A percentile compares a stretch with the other conserved stretches of the same genome.
These are phyloP conservation scores for Nicotiana paniculata DNA, from an alignment of 257 asterid genomes.

Conservation along the genomic window DNA sequence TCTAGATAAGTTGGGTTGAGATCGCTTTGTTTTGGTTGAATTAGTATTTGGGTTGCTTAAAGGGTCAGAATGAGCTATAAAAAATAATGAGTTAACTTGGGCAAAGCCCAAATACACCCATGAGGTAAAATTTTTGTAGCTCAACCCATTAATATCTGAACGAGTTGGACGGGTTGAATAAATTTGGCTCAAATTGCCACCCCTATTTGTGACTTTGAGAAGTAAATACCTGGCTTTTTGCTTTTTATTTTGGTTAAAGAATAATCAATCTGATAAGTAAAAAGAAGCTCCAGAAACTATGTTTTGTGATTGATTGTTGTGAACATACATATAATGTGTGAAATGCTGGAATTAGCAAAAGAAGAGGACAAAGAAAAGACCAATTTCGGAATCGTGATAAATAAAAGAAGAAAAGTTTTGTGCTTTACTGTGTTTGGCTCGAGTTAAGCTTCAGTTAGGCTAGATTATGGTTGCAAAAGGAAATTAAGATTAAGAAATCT, in stretches of 20 bases:
- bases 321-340: not conserved
- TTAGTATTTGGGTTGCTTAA: too few relatives aligned
- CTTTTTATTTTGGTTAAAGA: not conserved
- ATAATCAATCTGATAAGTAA: not conserved
- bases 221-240: not conserved
- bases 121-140: too few relatives aligned
- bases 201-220: not conserved
- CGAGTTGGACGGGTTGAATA: too few relatives aligned
- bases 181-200: too few relatives aligned
- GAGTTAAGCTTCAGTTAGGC: not conserved
- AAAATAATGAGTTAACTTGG: too few relatives aligned
- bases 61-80: too few relatives aligned
- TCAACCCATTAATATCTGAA: too few relatives aligned
- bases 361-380: not conserved
- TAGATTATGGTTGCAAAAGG: not conserved
- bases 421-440: not conserved
- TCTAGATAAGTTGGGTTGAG: too few relatives aligned
- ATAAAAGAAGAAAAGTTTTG: not conserved
- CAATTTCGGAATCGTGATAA: not conserved
- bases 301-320: not conserved
- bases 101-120: too few relatives aligned
- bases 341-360: not conserved
- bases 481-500: not conserved
- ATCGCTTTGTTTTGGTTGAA: too few relatives aligned
- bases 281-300: not conserved